Percentiles rank a stretch among this genome's conserved stretches.
Evolutionary conservation across 805 yeast species (phyloP).

Genomic region (Zygosaccharomyces bailii): DNA sequence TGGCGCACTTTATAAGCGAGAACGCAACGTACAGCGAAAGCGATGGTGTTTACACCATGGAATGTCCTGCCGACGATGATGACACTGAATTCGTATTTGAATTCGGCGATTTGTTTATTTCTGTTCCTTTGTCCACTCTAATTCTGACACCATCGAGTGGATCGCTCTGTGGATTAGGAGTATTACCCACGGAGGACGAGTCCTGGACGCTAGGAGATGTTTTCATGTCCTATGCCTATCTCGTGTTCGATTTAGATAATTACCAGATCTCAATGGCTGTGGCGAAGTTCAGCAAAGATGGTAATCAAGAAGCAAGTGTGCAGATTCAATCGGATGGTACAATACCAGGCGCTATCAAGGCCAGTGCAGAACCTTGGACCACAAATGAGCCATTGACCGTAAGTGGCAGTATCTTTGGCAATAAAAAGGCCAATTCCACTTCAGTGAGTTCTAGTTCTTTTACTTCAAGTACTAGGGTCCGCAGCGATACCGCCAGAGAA

Average conservation of each 20-base stretch:
- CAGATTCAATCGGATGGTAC: slow-evolving; percentile 36
- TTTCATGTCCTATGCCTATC: slow-evolving; percentile 53
- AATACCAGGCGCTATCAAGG: slow-evolving; percentile 53
- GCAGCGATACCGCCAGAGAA: neutral
- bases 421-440: neutral
- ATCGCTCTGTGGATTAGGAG: slow-evolving; percentile 44
- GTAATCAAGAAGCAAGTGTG: slow-evolving; percentile 41
- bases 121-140: slow-evolving; percentile 40
- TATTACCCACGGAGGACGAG: slow-evolving; percentile 35
- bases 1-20: slow-evolving; percentile 29
- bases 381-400: slow-evolving; percentile 18
- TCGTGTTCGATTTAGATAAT: slow-evolving; percentile 54
- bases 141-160: slow-evolving; percentile 26
- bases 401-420: slow-evolving; percentile 4
- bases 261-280: slow-evolving; percentile 48
- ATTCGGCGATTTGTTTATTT: slow-evolving; percentile 57
- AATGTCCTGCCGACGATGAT: slow-evolving; percentile 38
- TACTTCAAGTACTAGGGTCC: neutral
- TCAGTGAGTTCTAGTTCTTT: neutral
- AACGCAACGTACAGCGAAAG: slow-evolving; percentile 38
- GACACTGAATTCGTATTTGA: slow-evolving; percentile 37
- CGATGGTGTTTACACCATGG: slow-evolving; percentile 41
- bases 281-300: slow-evolving; percentile 33
- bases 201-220: slow-evolving; percentile 52
- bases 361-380: slow-evolving; percentile 30